Percentiles rank a stretch among this genome's conserved stretches.
These are phyloP conservation scores for Sorghum bicolor DNA, from an alignment of 176 grass and related monocot species.

Conservation along the genomic window Sorghum_bicolor_NCBIv3 NC_012870.2:62864501-62865000, in stretches of 20 bases:
- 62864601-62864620: too few species aligned
- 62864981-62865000: not conserved
- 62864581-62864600: too few species aligned
- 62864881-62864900: slow-evolving; percentile 20
- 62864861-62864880: slow-evolving; percentile 21
- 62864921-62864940: slow-evolving; percentile 34
- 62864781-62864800: slow-evolving; percentile 30
- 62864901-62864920: slow-evolving; percentile 21
- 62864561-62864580: too few species aligned
- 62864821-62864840: slow-evolving; percentile 42
- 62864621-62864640: too few species aligned
- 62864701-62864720: not conserved
- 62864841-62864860: slow-evolving; percentile 23
- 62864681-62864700: not conserved
- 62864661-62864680: not conserved
- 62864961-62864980: slow-evolving; percentile 26
- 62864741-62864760: slow-evolving; percentile 9
- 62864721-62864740: not conserved
- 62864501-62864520: too few species aligned
- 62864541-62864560: too few species aligned
- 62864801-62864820: slow-evolving; percentile 42
- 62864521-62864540: too few species aligned
- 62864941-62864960: slow-evolving; percentile 18
- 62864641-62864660: too few species aligned
- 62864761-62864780: slow-evolving; percentile 13